A percentile compares a stretch with the other conserved stretches of the same genome.
Conservation (phyloP, 345 rosid species). For the Cardamine resedifolia region DNA sequence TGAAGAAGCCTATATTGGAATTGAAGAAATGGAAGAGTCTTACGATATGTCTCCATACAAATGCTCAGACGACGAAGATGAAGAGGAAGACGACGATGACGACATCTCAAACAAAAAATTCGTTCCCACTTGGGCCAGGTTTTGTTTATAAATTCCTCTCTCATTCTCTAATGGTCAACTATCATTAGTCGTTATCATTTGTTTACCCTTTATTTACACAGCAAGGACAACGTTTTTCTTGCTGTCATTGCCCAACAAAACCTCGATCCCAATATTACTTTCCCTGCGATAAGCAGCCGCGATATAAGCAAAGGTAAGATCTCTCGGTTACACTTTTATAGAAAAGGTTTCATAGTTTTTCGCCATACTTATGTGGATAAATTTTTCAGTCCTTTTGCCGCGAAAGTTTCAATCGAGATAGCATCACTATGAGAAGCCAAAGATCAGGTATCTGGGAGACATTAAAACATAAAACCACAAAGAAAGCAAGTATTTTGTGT, state of each 20-base stretch:
- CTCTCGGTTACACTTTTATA: conserved; percentile 5
- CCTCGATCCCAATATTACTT: conserved; percentile 48
- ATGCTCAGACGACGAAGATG: conserved; percentile 87
- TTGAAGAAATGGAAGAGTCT: conserved; percentile 48
- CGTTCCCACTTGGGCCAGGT: conserved; percentile 94
- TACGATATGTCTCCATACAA: conserved; percentile 91
- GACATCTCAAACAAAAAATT: conserved; percentile 49
- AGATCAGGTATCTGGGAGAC: conserved; percentile 16
- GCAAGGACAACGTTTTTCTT: conserved; percentile 50
- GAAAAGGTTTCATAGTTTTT: background rate
- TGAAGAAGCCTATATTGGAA: background rate
- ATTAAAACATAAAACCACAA: background rate
- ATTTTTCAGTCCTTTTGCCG: conserved; percentile 36
- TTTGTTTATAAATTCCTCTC: conserved; percentile 13
- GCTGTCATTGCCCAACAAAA: conserved; percentile 51
- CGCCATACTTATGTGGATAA: background rate
- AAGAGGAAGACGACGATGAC: conserved; percentile 64
- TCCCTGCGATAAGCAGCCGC: conserved; percentile 55
- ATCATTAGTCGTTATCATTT: conserved; percentile 13
- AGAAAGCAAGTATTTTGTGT: conserved; percentile 17
- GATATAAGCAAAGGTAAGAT: conserved; percentile 57
- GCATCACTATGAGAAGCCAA: background rate
- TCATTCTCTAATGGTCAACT: conserved; percentile 10
- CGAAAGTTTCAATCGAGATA: conserved; percentile 23
- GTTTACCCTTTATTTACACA: conserved; percentile 39